Percentiles rank a stretch among this genome's conserved stretches.
Evolutionary conservation across 768 basidiomycete species (phyloP).

Genomic region (Boletus subparvulus): DNA sequence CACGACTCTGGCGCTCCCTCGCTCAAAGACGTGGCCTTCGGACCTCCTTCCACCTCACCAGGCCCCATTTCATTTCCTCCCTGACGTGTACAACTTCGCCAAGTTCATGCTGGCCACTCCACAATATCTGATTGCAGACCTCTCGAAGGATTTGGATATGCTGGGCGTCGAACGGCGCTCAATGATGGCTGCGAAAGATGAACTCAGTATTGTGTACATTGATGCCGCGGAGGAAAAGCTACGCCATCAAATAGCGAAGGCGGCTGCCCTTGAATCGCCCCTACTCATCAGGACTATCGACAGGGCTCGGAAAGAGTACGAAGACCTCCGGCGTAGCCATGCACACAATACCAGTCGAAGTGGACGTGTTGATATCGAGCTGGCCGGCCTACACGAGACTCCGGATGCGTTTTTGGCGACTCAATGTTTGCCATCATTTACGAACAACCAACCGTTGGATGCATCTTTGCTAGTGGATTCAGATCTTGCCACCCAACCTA

Average conservation of each 20-base stretch:
- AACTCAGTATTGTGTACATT: slow-evolving; percentile 76
- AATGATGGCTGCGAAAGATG: slow-evolving; percentile 67
- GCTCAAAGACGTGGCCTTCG: slow-evolving; percentile 91
- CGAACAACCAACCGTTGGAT: slow-evolving; percentile 7
- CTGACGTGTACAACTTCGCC: slow-evolving; percentile 82
- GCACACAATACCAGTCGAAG: slow-evolving; percentile 13
- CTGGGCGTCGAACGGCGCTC: slow-evolving; percentile 68
- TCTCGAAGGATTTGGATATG: slow-evolving; percentile 70
- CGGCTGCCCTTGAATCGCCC: slow-evolving; percentile 69
- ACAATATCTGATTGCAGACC: slow-evolving; percentile 71
- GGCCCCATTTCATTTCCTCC: slow-evolving; percentile 94
- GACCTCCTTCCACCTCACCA: slow-evolving; percentile 88
- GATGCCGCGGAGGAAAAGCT: slow-evolving; percentile 77
- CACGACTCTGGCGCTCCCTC: slow-evolving; percentile 91
- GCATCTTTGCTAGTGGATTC: slow-evolving; percentile 2
- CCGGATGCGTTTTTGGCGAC: slow-evolving; percentile 60
- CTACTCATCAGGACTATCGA: slow-evolving; percentile 63
- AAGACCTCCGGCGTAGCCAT: slow-evolving; percentile 50
- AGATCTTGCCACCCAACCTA: slow-evolving; percentile 4
- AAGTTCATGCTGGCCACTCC: slow-evolving; percentile 98
- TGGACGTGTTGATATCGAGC: slow-evolving; percentile 19
- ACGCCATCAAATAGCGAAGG: slow-evolving; percentile 76
- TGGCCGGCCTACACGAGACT: slow-evolving; percentile 35
- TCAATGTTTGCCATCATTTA: slow-evolving; percentile 28
- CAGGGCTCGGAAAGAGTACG: slow-evolving; percentile 56